phyloP scores from a whole-genome alignment of 176 grass and related monocot species.

The Lolium multiflorum region DNA sequence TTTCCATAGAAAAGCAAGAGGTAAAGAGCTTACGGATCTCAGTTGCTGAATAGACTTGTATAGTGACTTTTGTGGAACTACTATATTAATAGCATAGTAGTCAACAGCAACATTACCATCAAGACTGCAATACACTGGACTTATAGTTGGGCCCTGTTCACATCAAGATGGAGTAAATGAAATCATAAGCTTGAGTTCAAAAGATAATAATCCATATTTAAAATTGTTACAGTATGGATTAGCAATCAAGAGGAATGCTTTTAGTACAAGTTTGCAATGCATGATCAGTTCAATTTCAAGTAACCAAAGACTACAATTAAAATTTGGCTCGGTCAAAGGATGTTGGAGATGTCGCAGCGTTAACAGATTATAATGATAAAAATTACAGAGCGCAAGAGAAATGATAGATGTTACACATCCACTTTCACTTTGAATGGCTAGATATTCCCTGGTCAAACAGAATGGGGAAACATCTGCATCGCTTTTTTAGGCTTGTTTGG shows the following conservation, averaged over 20 bases:
- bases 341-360: conserved; percentile 12
- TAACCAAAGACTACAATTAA: background rate
- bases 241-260: conserved; percentile 22
- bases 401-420: background rate
- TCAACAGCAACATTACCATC: conserved; percentile 74
- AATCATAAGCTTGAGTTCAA: conserved; percentile 13
- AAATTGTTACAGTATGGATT: conserved; percentile 12
- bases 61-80: conserved; percentile 81
- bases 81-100: conserved; percentile 88
- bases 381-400: background rate
- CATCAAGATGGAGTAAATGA: conserved; percentile 43
- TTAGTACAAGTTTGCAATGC: background rate
- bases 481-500: background rate
- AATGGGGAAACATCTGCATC: background rate
- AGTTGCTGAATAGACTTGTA: conserved; percentile 96
- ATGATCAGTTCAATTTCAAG: conserved; percentile 13
- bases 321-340: background rate
- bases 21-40: conserved; percentile 69
- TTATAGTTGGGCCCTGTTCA: conserved; percentile 92
- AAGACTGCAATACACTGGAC: conserved; percentile 70
- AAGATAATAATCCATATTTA: conserved; percentile 27
- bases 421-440: background rate
- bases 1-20: conserved; percentile 14
- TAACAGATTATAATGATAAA: conserved; percentile 2
- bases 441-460: background rate